Base-by-base conservation (phyloP, 352 stramenopile genomes). In the Phytophthora citricola region DNA sequence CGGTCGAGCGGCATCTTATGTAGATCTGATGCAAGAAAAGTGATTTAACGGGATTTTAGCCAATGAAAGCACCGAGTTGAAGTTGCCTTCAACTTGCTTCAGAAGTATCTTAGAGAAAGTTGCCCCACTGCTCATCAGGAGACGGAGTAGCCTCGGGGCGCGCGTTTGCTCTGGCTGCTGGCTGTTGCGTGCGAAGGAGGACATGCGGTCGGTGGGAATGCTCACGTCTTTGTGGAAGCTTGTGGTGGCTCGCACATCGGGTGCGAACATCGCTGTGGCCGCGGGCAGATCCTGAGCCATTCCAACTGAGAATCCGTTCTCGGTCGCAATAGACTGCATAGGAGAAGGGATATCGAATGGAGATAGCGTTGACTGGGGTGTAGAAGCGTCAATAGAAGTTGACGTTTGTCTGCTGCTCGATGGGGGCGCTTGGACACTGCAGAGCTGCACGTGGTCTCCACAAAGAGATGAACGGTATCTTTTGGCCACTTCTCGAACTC, bases 401-500 rank as follows among this genome's bases (percentile, higher is more conserved):
- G 31, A 14, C 14, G 31, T 10, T 41, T 50, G 43, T n/a, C 46
- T 24, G 26, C 39, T 50, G 39, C 39, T 45, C 27, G 44, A 17
- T 49, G 46, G 20, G 11, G 38, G 6, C 0, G 34, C 17, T 20
- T 29, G 11, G 0, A 50, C 11, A 39, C n/a, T 76, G 52, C 36
- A 68, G 17, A 79, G 40, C 48, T 71, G 53, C 9, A 72, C 50
- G 9, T 67, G 48, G 7, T 63, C 44, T 3, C 71, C 76, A 34
- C 76, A 69, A 57, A 83, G 20, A 89, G 66, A 20, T 40, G 40
- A 14, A 75, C 38, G 1, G 73, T 70, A 26, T 87, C 78, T 9
- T 62, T 56, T 15, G 73, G 76, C 41, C 65, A 68, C 31, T 78
- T 84, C 20, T 71, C 48, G 27, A 92, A 77, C 54, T 89, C 84